Base-by-base conservation (phyloP, 1,284 basidiomycete genomes). In the Polyporus tsugae region DNA sequence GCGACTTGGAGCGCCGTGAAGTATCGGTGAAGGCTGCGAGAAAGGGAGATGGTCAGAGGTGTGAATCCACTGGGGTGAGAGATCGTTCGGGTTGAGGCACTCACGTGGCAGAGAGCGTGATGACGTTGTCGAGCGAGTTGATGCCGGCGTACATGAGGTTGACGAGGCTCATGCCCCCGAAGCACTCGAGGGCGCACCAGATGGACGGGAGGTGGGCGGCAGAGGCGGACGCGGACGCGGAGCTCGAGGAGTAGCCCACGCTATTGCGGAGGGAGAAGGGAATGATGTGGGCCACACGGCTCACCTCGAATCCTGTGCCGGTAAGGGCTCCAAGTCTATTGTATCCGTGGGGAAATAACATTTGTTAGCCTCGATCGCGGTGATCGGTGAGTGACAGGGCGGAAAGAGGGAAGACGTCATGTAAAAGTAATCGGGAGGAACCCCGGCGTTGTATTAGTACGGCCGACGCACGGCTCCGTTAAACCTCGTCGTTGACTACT, bases 1-100 rank as follows among this genome's bases (percentile, higher is more conserved):
- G 65, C 70, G 61, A 72, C 60, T 63, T 72, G 70, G 57, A 72
- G 67, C 52, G 69, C 70, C 39, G 70, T 72, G 68, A 72, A 72
- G 55, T 72, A 72, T 38, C 70, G 70, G 46, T 72, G 65, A 6
- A 72, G 63, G 29, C 70, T 72, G 60, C 4, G 22, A 17, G 17
- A 22, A 13, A 19, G 22, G n/a, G 29, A 36, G 33, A 36, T 4
- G 55, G 7, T 36, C 9, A 57, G 36, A 10, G 13, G 39, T 49
- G n/a, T n/a, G n/a, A n/a, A n/a, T n/a, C n/a, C n/a, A n/a, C 3
- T 17, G 35, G 4, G n/a, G 9, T 4, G 10, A 13, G 46, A 29
- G 6, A 36, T 29, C 6, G 5, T 13, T 13, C 13, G 25, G 36
- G 25, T 42, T 15, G 44, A 53, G 11, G 35, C 13, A 63, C 70